Base-by-base conservation (phyloP, 805 yeast species). In the Suhomyces faveliae region DNA sequence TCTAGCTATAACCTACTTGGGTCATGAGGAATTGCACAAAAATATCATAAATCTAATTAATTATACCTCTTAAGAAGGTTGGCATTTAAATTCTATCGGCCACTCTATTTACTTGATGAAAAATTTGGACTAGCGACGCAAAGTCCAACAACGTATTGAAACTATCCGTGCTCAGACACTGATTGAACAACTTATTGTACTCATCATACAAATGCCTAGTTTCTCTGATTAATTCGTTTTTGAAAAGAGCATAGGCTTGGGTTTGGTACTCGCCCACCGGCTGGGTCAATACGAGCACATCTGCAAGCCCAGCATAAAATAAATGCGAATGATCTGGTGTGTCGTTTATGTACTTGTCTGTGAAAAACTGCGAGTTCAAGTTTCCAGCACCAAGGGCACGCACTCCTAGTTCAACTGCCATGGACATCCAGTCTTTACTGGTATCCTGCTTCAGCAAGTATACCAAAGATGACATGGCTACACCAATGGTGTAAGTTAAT, bases 401-500 rank as follows among this genome's bases (percentile, higher is more conserved):
- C 8, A 40, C 37, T n/a, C 46, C 54, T 7, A 51, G 41, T 7
- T 52, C 50, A 10, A 58, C 49, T 5, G 65, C 63, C 13, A 49
- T 49, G n/a, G 52, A 57, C 20, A 60, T 42, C 43, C 51, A 50
- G n/a, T 48, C 27, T 5, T 63, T 59, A 24, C 51, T 46, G 2
- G 41, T 40, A 21, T 48, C 48, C 37, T 46, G 55, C 12, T 24
- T 13, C 7, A 43, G 24, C 17, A 63, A 49, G 41, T 56, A 59
- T 1, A 54, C 54, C 15, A 60, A 52, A 2, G 64, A 51, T 5
- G 64, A 58, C 35, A 64, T 54, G 7, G 61, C 54, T 11, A 54
- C 53, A 8, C 63, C 63, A 20, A 56, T 57, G 11, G 63, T 61
- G 48, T 65, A 65, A 2, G 68, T 52, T 24, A 65, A 51, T 48